Evolutionary conservation across 192 early-diverging fungal species (phyloP), one percentile per base, ranked within the genome.

Genomic region (Gaertneriomyces semiglobifer): DNA sequence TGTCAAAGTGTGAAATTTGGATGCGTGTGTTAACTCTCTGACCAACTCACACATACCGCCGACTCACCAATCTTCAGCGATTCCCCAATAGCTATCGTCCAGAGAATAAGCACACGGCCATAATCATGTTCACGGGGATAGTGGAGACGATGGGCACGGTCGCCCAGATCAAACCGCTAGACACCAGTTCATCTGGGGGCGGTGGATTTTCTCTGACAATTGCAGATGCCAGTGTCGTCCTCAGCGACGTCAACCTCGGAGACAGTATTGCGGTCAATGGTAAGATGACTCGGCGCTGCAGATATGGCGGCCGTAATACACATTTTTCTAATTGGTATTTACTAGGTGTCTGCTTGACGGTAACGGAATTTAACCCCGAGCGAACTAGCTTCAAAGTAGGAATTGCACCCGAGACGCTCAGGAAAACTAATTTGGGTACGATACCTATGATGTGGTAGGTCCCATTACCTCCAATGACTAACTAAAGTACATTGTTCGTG

Each of bases 221-320:
- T 58, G 83, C 77, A 19, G 84, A 88, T 53, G 90, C 91, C 10
- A 61, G 65, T 19, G 47, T 71, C 19, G 86, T 99, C 20, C 83
- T 99, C 2, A 61, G 45, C 45, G 97, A 99, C 76, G 90, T 89
- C 68, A 81, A 92, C 64, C 63, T 96, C 19, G 97, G 97, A 58
- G 97, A 99, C 79, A 93, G 90, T 65, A 99, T 99, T 66, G 80
- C 89, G 25, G 79, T 93, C 66, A 94, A 94, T 73, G 96, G 96
- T 87, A 81, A 53, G 62, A 44, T 12, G n/a, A 52, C 5, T 20
- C 20, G n/a, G 20, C 0, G n/a, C n/a, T 18, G 0, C 6, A 52
- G 50, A 20, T 50, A 52, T 20, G 20, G 6, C 50, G 4, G n/a
- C n/a, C 6, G 3, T 20, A 14, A 33, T 25, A n/a, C n/a, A n/a